Evolutionary conservation across 352 stramenopile genomes (phyloP).

Genomic region (Bremia lactucae): DNA sequence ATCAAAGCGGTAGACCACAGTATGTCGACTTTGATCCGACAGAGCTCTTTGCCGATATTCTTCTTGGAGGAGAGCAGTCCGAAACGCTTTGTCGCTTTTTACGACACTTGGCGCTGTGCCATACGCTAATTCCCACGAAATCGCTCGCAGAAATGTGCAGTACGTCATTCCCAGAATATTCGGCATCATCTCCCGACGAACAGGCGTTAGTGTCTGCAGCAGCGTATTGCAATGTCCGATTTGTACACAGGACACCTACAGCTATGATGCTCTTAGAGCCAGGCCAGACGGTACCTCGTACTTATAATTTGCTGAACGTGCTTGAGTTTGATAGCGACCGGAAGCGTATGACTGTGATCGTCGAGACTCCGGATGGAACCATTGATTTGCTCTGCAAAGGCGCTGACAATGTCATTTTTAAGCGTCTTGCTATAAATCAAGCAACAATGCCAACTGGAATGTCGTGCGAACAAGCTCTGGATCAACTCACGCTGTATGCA

Average conservation of each 20-base stretch:
- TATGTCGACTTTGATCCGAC: constrained; percentile 70
- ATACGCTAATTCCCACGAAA: constrained; percentile 70
- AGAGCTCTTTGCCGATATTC: constrained; percentile 51
- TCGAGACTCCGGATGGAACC: constrained; percentile 56
- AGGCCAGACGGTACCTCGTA: constrained; percentile 20
- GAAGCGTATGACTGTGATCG: constrained; percentile 96
- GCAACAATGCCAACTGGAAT: constrained; percentile 10
- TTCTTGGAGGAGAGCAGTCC: constrained; percentile 23
- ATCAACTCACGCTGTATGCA: constrained; percentile 56
- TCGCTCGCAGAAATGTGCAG: constrained; percentile 61
- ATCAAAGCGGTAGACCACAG: constrained; percentile 4
- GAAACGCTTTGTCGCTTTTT: constrained; percentile 48
- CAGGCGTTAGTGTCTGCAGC: constrained; percentile 68
- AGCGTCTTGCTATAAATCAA: constrained; percentile 39
- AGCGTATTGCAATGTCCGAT: constrained; percentile 66
- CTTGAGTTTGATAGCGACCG: constrained; percentile 96
- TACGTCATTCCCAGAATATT: constrained; percentile 63
- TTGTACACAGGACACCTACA: constrained; percentile 62
- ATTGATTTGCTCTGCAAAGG: constrained; percentile 72
- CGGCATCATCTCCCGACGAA: constrained; percentile 72
- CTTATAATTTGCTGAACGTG: constrained; percentile 87
- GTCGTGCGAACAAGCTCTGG: constrained; percentile 15
- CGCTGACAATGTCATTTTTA: constrained; percentile 73
- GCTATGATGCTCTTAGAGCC: constrained; percentile 44
- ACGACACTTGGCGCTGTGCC: constrained; percentile 67